These are phyloP conservation scores for Acer campestre DNA, from an alignment of 345 rosid species.

Conservation along the genomic window DNA sequence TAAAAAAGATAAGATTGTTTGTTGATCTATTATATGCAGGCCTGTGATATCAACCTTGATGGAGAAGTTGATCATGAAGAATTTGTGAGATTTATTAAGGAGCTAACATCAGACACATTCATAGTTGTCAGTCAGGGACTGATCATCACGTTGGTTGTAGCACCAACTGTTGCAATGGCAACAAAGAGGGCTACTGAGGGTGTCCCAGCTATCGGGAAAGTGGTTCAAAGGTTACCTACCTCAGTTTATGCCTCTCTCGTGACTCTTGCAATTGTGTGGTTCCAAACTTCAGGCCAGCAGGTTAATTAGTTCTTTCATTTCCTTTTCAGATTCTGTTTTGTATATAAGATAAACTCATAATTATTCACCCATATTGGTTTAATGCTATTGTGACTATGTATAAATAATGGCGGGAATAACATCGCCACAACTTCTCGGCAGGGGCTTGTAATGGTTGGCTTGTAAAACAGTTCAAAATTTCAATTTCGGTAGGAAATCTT, in stretches of 20 bases:
- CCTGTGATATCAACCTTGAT: conserved; percentile 71
- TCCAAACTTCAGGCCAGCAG: conserved; percentile 42
- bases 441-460: not conserved
- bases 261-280: conserved; percentile 72
- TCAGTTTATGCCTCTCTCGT: conserved; percentile 83
- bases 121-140: conserved; percentile 78
- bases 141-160: conserved; percentile 72
- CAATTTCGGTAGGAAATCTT: not conserved
- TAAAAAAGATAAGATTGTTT: not conserved
- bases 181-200: conserved; percentile 88
- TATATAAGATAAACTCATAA: not conserved
- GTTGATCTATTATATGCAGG: conserved; percentile 35
- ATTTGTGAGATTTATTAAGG: conserved; percentile 67
- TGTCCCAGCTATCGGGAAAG: conserved; percentile 81
- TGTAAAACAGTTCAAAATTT: not conserved
- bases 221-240: conserved; percentile 76
- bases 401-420: conserved; percentile 11
- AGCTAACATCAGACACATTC: conserved; percentile 62
- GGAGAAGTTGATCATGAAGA: conserved; percentile 78
- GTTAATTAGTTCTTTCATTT: conserved; percentile 17
- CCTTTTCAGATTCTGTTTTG: not conserved
- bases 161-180: conserved; percentile 88
- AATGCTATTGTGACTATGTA: not conserved
- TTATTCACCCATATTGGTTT: not conserved
- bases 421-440: not conserved